Percentiles rank a stretch among this genome's conserved stretches.
Conservation (phyloP, 495 filamentous ascomycete genomes). For the Paragyromitra xinjiangensis region DNA sequence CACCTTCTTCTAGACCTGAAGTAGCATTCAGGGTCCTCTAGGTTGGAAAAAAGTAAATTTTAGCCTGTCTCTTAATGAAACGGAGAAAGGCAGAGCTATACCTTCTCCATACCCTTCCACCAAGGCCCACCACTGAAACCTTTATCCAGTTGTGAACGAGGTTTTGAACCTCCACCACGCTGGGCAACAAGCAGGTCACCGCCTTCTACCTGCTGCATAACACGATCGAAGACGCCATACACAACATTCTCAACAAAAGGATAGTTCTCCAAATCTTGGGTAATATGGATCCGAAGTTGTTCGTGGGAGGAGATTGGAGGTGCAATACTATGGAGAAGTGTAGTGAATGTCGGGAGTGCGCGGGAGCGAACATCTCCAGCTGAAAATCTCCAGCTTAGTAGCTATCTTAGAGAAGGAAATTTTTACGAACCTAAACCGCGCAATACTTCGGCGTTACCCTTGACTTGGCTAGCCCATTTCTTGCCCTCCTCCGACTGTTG, state of each 20-base stretch:
- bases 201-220: conserved; percentile 98
- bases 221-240: conserved; percentile 89
- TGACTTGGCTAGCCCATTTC: conserved; percentile 93
- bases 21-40: conserved; percentile 82
- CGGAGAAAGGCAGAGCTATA: conserved; percentile 18
- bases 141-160: conserved; percentile 68
- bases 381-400: conserved; percentile 57
- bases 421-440: conserved; percentile 74
- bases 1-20: conserved; percentile 81
- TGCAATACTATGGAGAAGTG: conserved; percentile 90
- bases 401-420: conserved; percentile 46
- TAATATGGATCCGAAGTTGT: conserved; percentile 96
- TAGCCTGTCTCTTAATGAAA: neutral
- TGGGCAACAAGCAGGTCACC: conserved; percentile 97
- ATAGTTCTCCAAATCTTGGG: conserved; percentile 92
- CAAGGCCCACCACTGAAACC: conserved; percentile 81
- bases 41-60: conserved; percentile 55
- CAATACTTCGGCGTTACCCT: conserved; percentile 86
- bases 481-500: conserved; percentile 96
- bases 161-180: conserved; percentile 79
- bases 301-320: conserved; percentile 98
- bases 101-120: conserved; percentile 75
- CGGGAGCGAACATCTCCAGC: conserved; percentile 89
- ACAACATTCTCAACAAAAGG: conserved; percentile 93
- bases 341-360: conserved; percentile 93